Evolutionary conservation across 345 rosid species (phyloP).

Genomic region (Salix viminalis): DNA sequence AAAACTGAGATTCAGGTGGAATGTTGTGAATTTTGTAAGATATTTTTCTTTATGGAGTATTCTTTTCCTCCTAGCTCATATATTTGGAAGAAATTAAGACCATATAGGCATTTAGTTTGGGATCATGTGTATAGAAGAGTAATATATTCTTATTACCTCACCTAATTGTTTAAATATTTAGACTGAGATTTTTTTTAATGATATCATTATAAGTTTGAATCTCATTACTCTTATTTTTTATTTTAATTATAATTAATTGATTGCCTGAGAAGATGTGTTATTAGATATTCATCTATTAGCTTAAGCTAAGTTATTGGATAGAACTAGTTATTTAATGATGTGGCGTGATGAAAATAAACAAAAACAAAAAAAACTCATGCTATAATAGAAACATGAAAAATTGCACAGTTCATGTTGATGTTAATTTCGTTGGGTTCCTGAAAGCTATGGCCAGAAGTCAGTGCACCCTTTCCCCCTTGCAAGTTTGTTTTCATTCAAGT

Average conservation of each 20-base stretch:
- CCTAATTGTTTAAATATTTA: too few species aligned
- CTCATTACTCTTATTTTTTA: too few species aligned
- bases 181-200: too few species aligned
- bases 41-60: conserved; percentile 4
- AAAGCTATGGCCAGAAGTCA: not conserved
- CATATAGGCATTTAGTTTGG: conserved; percentile 4
- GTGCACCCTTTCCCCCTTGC: not conserved
- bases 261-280: too few species aligned
- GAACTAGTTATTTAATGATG: not conserved
- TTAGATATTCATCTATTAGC: too few species aligned
- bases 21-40: conserved; percentile 13
- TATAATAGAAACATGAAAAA: not conserved
- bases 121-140: not conserved
- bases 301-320: too few species aligned
- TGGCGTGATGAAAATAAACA: too few species aligned
- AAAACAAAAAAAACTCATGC: too few species aligned
- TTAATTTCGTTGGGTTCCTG: not conserved
- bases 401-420: not conserved
- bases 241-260: too few species aligned
- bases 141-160: too few species aligned
- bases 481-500: not conserved
- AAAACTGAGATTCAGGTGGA: conserved; percentile 19
- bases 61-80: not conserved
- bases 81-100: conserved; percentile 8
- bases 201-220: too few species aligned